Conservation (phyloP, 2,329 filamentous ascomycete genomes). For the Penicillium expansum region DNA sequence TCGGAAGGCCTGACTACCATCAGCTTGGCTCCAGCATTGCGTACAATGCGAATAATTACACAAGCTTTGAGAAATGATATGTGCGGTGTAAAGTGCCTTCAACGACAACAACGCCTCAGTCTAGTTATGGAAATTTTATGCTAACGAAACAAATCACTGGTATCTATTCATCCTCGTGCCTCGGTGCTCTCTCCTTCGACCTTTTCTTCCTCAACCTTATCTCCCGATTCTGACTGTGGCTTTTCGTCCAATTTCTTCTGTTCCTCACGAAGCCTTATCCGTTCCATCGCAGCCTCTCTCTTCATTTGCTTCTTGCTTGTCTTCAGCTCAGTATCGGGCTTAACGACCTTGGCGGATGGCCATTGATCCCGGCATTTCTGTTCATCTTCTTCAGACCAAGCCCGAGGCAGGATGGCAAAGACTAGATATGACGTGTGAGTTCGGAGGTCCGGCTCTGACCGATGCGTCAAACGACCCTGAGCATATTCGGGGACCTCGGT, state of each 20-base stretch:
- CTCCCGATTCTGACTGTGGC: not conserved
- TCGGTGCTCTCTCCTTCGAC: not conserved
- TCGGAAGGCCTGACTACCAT: not conserved
- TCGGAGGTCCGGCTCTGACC: conserved; percentile 84
- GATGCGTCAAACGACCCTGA: conserved; percentile 73
- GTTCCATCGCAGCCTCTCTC: conserved; percentile 49
- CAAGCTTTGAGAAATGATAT: not conserved
- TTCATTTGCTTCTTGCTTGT: conserved; percentile 43
- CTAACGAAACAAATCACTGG: conserved; percentile 2
- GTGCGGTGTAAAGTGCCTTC: not conserved
- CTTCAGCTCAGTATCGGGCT: conserved; percentile 21
- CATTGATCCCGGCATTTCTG: conserved; percentile 62
- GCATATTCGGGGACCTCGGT: conserved; percentile 57
- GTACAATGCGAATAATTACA: not conserved
- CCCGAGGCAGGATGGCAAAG: conserved; percentile 82
- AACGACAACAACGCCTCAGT: not conserved
- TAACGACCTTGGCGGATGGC: conserved; percentile 57
- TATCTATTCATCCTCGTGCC: not conserved
- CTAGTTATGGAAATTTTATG: not conserved
- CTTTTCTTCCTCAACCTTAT: conserved; percentile 5
- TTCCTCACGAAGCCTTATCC: conserved; percentile 11
- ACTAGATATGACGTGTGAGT: conserved; percentile 96
- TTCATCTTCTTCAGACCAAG: conserved; percentile 84
- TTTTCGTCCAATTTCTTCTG: conserved; percentile 15
- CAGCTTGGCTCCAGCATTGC: not conserved